Base-by-base conservation (phyloP, 768 basidiomycete genomes). In the Strobilomyces echinocephalus region DNA sequence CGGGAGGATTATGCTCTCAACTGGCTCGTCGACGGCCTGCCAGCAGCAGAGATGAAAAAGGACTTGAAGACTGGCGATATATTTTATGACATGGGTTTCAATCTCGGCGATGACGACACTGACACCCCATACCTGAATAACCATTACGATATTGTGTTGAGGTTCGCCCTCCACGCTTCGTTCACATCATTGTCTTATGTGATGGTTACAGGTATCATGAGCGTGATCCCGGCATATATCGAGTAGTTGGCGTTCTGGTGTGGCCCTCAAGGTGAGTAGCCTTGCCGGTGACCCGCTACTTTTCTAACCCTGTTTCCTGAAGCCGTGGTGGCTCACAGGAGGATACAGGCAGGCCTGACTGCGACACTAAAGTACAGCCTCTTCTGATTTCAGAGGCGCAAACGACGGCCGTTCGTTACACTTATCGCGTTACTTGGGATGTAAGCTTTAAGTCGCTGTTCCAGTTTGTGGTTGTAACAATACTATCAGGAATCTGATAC, bases 11-110 rank as follows among this genome's bases (percentile, higher is more conserved):
- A 97, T 63, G 89, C 91, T 2, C 74, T 97, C 50, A 97, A 97
- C 63, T 95, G 94, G 88, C 84, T 97, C 31, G 75, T 97, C 38
- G 95, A 98, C 62, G 95, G 95, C 12, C 78, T 98, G 28, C 95
- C 95, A 3, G 91, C 89, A 7, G 91, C 91, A 15, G 93, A 97
- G 72, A 90, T 92, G 87, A 95, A 91, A 71, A 72, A 76, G 34
- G 93, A 97, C 66, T 63, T 74, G 42, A 80, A 86, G 60, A 91
- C 82, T 3, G 80, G 83, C n/a, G 91, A 95, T 36, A 64, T 87
- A 14, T 97, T 95, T 72, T 92, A 87, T 63, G 94, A 95, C 72
- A 87, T 91, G 74, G 89, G 95, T 1, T 97, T 97, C 74, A 92
- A 92, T 63, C 76, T 98, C n/a, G 93, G 91, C 4, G 71, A 76